Conservation (phyloP, 192 early-diverging fungal species). For the Pilaira anomala region DNA sequence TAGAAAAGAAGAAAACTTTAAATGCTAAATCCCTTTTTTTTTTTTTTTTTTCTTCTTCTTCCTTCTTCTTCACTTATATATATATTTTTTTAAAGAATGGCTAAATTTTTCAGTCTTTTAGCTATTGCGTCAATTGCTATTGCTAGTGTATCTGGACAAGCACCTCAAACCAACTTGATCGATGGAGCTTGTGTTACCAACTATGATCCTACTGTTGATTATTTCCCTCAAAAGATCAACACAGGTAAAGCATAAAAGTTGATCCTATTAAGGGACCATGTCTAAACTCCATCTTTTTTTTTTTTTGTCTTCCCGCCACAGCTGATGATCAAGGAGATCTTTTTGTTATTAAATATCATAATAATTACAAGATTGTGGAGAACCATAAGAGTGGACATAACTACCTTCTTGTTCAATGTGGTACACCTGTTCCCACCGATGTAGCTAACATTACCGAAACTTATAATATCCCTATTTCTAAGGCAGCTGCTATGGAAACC, state of each 20-base stretch:
- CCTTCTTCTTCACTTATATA: background rate
- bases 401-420: conserved; percentile 72
- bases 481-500: conserved; percentile 39
- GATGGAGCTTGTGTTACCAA: conserved; percentile 26
- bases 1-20: background rate
- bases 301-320: too few species aligned
- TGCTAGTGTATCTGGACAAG: conserved; percentile 26
- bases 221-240: conserved; percentile 44
- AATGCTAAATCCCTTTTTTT: conserved; percentile 1
- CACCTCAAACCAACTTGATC: conserved; percentile 12
- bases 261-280: background rate
- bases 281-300: conserved; percentile 3
- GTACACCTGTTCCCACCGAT: conserved; percentile 52
- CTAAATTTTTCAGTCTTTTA: conserved; percentile 4
- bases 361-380: conserved; percentile 64
- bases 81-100: conserved; percentile 5
- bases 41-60: conserved; percentile 6
- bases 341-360: conserved; percentile 59
- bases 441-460: conserved; percentile 43
- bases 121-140: conserved; percentile 1
- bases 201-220: conserved; percentile 43
- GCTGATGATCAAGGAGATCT: conserved; percentile 51
- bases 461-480: conserved; percentile 43
- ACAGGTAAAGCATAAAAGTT: conserved; percentile 26
- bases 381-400: conserved; percentile 51